Evolutionary conservation across 2,329 filamentous ascomycete species (phyloP), one percentile per base, ranked within the genome.

Genomic region (Plenodomus tracheiphilus): DNA sequence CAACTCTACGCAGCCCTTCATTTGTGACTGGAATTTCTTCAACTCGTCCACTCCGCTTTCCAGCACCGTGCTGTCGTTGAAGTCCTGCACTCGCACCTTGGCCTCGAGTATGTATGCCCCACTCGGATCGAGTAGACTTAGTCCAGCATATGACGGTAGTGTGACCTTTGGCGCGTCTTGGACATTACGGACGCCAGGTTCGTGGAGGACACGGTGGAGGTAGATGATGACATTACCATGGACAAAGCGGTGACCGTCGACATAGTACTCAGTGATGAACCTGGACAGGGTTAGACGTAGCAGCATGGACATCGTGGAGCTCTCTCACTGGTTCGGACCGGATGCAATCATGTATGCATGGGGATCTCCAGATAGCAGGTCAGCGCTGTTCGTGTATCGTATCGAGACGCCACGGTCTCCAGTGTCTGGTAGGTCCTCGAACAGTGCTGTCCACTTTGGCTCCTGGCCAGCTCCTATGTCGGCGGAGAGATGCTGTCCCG

Each of bases 51-150:
- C 79, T 1, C 79, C 84, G 21, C 71, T 70, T 43, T 80, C 80
- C 58, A 83, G 75, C 16, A 83, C 73, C 42, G 79, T 77, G 20
- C 79, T 76, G 43, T 82, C 81, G 16, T 74, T 77, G 41, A 76
- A 75, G 53, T 85, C 81, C 49, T 81, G 77, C 3, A 85, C 76
- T 7, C 79, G 78, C 34, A 86, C 77, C 2, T 77, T 78, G 2
- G 81, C 80, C 57, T 85, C 81, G 17, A 86, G 68, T 20, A 85
- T 66, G 59, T 84, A 85, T 37, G 76, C 75, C 18, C 82, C 82
- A 43, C 78, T 84, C 9, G 75, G 71, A 59, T 86, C 84, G 3
- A 85, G 64, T 2, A 78, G 76, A 17, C 72, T 61, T 53, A 85
- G 73, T 3, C 77, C 67, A 11, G 74, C 59, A 38, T 79, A 71